A percentile compares a stretch with the other conserved stretches of the same genome.
phyloP scores from a whole-genome alignment of 768 basidiomycete genomes.

The Cystobasidiopsis lactophilus region DNA sequence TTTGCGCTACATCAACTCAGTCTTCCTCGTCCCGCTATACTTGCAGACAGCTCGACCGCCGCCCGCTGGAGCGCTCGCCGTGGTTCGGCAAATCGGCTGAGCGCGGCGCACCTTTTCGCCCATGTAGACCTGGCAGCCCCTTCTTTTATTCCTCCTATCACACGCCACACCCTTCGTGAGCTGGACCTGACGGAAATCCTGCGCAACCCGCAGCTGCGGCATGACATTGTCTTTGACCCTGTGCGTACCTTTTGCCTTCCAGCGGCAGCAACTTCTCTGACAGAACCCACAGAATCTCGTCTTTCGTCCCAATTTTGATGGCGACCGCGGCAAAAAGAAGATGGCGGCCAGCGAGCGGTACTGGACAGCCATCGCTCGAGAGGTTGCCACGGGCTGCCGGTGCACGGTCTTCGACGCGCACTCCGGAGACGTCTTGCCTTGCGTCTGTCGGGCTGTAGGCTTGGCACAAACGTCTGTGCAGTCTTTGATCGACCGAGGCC shows the following conservation, averaged over 20 bases:
- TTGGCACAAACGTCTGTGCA: constrained; percentile 25
- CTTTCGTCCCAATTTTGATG: constrained; percentile 23
- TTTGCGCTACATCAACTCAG: background rate
- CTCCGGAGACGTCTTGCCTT: constrained; percentile 12
- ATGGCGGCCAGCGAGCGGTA: constrained; percentile 52
- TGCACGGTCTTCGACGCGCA: constrained; percentile 41
- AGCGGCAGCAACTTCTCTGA: background rate
- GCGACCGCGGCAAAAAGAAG: constrained; percentile 40
- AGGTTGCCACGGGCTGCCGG: constrained; percentile 61
- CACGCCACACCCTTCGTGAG: constrained; percentile 58
- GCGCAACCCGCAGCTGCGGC: constrained; percentile 66
- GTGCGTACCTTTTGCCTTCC: background rate
- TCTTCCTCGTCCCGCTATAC: background rate
- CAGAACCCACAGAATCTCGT: constrained; percentile 17
- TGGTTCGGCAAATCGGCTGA: background rate
- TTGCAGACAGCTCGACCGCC: background rate
- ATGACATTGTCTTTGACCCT: constrained; percentile 19
- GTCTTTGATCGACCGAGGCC: constrained; percentile 31
- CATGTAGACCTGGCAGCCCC: constrained; percentile 28
- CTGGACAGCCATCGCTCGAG: constrained; percentile 58
- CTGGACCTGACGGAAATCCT: constrained; percentile 67
- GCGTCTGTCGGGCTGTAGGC: constrained; percentile 11
- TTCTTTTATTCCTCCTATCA: constrained; percentile 50
- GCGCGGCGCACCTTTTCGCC: background rate
- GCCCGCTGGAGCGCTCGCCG: background rate